Percentiles rank a stretch among this genome's conserved stretches.
Evolutionary conservation across 2,329 filamentous ascomycete species (phyloP).

Genomic region (Samsoniella hepiali): DNA sequence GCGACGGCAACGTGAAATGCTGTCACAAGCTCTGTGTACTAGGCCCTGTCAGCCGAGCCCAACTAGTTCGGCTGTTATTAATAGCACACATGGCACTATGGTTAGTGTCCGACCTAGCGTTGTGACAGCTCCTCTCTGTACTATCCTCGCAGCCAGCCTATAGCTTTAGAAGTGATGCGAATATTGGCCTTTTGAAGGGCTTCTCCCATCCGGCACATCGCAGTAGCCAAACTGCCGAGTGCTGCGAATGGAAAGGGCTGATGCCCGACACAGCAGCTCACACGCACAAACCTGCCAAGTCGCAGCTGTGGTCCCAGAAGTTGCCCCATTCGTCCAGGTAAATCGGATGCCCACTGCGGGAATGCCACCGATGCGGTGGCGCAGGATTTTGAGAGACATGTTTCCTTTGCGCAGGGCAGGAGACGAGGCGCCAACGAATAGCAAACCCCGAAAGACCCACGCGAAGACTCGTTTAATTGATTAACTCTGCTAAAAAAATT

Average conservation of each 20-base stretch:
- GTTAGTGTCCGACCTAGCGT: neutral
- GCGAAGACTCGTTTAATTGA: too few species aligned
- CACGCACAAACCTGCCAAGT: neutral
- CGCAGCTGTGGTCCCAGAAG: neutral
- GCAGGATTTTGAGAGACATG: neutral
- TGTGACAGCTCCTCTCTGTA: too few species aligned
- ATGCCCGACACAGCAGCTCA: neutral
- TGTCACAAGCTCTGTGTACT: neutral
- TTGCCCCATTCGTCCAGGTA: neutral
- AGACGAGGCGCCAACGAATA: neutral
- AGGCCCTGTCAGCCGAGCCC: constrained; percentile 1
- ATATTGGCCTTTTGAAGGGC: too few species aligned
- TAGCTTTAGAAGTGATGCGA: neutral
- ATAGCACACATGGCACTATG: neutral
- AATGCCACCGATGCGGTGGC: neutral
- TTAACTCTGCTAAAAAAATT: too few species aligned
- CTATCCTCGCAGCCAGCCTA: neutral
- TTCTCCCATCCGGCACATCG: neutral
- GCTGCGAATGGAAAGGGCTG: neutral
- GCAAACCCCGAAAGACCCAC: neutral
- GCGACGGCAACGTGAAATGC: neutral
- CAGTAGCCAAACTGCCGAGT: neutral
- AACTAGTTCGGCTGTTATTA: neutral
- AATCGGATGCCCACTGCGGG: neutral
- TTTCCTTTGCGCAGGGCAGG: neutral